These are phyloP conservation scores for Peronospora belbahrii DNA, from an alignment of 352 stramenopile genomes.

Conservation along the genomic window DNA sequence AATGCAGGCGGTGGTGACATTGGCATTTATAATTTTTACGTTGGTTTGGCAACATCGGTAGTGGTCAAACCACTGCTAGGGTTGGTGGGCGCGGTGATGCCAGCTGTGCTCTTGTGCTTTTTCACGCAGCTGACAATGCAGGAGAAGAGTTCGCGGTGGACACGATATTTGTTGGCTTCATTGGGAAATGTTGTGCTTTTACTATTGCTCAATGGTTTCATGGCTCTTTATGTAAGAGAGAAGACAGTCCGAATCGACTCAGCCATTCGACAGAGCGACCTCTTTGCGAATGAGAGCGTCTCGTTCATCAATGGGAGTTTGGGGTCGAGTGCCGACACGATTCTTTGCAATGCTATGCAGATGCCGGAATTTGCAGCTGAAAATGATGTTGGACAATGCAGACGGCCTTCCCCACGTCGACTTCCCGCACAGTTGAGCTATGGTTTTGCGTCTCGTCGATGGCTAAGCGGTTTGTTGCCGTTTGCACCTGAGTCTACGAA, in stretches of 20 bases:
- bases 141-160: constrained; percentile 22
- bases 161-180: constrained; percentile 21
- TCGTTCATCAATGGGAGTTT: neutral
- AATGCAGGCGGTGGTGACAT: constrained; percentile 2
- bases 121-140: constrained; percentile 44
- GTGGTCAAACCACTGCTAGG: constrained; percentile 39
- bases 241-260: constrained; percentile 14
- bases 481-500: constrained; percentile 18
- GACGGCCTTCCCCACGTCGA: constrained; percentile 31
- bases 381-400: constrained; percentile 25
- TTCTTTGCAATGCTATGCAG: constrained; percentile 31
- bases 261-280: constrained; percentile 26
- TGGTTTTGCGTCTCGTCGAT: constrained; percentile 40
- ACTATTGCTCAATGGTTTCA: constrained; percentile 60
- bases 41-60: constrained; percentile 28
- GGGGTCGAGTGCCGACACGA: constrained; percentile 23
- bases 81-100: constrained; percentile 40
- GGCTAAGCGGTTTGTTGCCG: constrained; percentile 32
- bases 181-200: constrained; percentile 40
- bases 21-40: constrained; percentile 34
- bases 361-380: constrained; percentile 19
- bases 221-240: constrained; percentile 43
- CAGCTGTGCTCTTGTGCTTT: constrained; percentile 49
- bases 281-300: constrained; percentile 9
- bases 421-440: constrained; percentile 41